A percentile compares a stretch with the other conserved stretches of the same genome.
phyloP scores from a whole-genome alignment of 768 basidiomycete genomes.

The Chalciporus sphaerocephalus region DNA sequence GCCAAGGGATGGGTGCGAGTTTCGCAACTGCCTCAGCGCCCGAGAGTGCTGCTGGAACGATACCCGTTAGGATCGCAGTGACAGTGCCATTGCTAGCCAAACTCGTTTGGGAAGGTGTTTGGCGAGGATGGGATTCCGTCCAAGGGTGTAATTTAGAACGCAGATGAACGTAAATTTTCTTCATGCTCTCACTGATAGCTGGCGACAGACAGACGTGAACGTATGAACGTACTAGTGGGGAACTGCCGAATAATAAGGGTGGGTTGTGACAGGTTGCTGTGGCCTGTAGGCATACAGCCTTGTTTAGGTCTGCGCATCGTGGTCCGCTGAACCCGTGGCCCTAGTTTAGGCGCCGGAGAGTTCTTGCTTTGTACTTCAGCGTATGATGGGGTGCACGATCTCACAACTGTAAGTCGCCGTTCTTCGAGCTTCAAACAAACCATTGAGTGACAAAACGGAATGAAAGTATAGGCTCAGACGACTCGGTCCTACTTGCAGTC shows the following conservation, averaged over 20 bases:
- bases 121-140: not conserved
- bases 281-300: not conserved
- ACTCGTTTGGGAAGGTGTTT: not conserved
- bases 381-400: not conserved
- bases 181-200: not conserved
- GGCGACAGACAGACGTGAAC: not conserved
- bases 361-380: not conserved
- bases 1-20: slow-evolving; percentile 46
- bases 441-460: too few species aligned
- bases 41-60: not conserved
- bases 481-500: too few species aligned
- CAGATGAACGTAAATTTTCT: not conserved
- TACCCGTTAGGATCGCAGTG: not conserved
- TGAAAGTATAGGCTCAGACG: too few species aligned
- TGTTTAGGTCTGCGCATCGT: not conserved
- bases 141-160: not conserved
- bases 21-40: slow-evolving; percentile 44
- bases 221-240: not conserved
- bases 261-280: not conserved
- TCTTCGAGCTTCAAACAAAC: too few species aligned
- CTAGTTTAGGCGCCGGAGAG: not conserved
- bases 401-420: too few species aligned
- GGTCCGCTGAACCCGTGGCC: not conserved
- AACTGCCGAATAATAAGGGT: not conserved
- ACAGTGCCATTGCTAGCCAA: not conserved